Evolutionary conservation across 257 asterid genomes (phyloP).

Genomic region (Ehretia macrophylla): DNA sequence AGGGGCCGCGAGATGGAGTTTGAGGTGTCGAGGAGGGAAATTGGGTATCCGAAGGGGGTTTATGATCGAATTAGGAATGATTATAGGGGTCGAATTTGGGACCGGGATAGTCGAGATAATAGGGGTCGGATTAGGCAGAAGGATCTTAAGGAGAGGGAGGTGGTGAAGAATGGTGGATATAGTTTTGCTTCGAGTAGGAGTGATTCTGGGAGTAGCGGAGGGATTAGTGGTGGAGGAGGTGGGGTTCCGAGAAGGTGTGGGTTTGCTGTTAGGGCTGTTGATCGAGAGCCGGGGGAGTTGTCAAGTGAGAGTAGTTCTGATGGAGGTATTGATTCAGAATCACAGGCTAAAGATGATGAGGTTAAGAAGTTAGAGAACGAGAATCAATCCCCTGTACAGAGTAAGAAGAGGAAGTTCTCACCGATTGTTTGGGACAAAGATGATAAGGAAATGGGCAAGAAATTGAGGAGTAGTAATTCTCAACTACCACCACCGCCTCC

Average conservation of each 20-base stretch:
- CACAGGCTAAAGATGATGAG: slow-evolving; percentile 27
- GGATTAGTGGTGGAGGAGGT: slow-evolving; percentile 13
- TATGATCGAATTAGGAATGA: slow-evolving; percentile 41
- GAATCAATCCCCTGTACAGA: slow-evolving; percentile 28
- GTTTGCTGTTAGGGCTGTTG: slow-evolving; percentile 22
- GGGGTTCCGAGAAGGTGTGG: slow-evolving; percentile 28
- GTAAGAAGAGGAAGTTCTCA: slow-evolving; percentile 66
- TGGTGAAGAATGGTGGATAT: slow-evolving; percentile 30
- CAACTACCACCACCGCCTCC: slow-evolving; percentile 34
- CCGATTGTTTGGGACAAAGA: slow-evolving; percentile 88
- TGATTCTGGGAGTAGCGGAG: slow-evolving; percentile 45
- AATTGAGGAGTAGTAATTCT: slow-evolving; percentile 28
- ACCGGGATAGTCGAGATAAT: slow-evolving; percentile 28
- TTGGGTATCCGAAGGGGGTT: slow-evolving; percentile 41
- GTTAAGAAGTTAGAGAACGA: slow-evolving; percentile 34
- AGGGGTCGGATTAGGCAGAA: slow-evolving; percentile 46
- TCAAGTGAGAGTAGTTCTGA: slow-evolving; percentile 80
- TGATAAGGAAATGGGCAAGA: slow-evolving; percentile 37
- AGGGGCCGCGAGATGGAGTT: slow-evolving; percentile 54
- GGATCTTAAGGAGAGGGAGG: slow-evolving; percentile 51
- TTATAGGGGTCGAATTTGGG: slow-evolving; percentile 27
- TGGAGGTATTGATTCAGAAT: slow-evolving; percentile 45
- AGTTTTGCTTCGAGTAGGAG: slow-evolving; percentile 42
- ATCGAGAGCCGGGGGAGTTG: slow-evolving; percentile 88
- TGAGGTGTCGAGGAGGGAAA: slow-evolving; percentile 41